Evolutionary conservation across 805 yeast genomes (phyloP), one percentile per base, ranked within the genome.

Genomic region (Zygosaccharomyces rouxii): DNA sequence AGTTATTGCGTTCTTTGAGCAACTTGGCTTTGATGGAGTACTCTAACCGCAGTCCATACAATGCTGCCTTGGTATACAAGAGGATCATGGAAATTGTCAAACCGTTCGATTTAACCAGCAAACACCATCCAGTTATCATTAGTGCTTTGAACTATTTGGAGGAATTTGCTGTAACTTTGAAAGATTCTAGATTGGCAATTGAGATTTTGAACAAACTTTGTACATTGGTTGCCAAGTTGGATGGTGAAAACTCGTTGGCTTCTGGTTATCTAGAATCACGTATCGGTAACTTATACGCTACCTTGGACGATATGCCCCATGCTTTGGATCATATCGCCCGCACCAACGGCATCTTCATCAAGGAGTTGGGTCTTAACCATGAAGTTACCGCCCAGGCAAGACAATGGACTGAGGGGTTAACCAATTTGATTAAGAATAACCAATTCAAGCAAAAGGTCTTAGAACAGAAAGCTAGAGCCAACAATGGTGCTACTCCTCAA

Each of bases 1-100:
- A 89, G 54, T 78, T 90, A 22, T 67, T 88, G 33, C 76, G 88
- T 55, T 73, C 87, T 35, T 79, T 84, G 63, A 74, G 83, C 57
- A 89, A 88, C 67, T 71, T 90, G 55, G 95, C 94, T 1, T 77
- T 75, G 60, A 76, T 78, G 59, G 97, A 90, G 66, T 71, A 80
- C 35, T 69, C 78, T 7, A 77, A 79, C 55, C 79, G 79, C 30
- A 79, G 81, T 56, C 69, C 78, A 35, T 68, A 73, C 29, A 83
- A 84, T 54, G 78, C 92, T 1, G 71, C 89, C 55, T 75, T 79
- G 53, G 69, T 85, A 49, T 79, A 81, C 64, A 67, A 73, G 49
- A 80, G 84, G 62, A 80, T 88, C 5, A 66, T 85, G 41, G 68
- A 74, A 35, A 72, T 78, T 45, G 45, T 55, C 23, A 51, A 55